Base-by-base conservation (phyloP, 768 basidiomycete genomes). In the Melanogaster broomeanus region DNA sequence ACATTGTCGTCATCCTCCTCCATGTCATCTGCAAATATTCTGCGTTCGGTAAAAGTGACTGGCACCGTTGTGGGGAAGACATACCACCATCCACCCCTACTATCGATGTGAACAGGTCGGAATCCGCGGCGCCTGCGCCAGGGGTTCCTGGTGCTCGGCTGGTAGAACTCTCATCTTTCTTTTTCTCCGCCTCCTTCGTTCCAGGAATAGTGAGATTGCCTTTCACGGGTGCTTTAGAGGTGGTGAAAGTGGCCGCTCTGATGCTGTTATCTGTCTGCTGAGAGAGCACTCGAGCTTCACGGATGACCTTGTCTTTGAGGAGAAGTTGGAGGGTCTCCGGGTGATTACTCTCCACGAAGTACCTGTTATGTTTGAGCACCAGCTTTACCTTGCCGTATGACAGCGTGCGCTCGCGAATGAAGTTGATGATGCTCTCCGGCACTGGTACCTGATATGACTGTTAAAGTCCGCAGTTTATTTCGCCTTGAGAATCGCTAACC, bases 381-480 rank as follows among this genome's bases (percentile, higher is more conserved):
- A 99, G 84, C 65, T 98, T 96, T 68, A 98, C 92, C 75, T 99
- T 99, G 46, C 97, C 97, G 61, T 98, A 98, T 46, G 95, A 97
- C 49, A 93, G 72, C 0, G 97, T 99, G 57, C 95, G 90, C 55
- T 92, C 88, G 60, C 90, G 86, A 60, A 99, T 98, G 64, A 94
- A 91, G 11, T 80, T 76, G 42, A 86, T 81, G 58, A 98, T 92
- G 41, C 79, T 81, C 38, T 92, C 87, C 0, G 97, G 94, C 6
- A 99, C 89, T 3, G 95, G 96, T 10, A 97, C 93, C 88, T 94
- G 69, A 18, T 24, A 21, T 10, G 48, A 33, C 13, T 25, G 43
- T 68, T 33, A 48, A 45, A 37, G 38, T 18, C 24, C 40, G 35
- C 25, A n/a, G 15, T 25, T 38, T n/a, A 37, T 44, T 45, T 43